Conservation (phyloP, 176 grass and related monocot species). For the Cenchrus purpureus region DNA sequence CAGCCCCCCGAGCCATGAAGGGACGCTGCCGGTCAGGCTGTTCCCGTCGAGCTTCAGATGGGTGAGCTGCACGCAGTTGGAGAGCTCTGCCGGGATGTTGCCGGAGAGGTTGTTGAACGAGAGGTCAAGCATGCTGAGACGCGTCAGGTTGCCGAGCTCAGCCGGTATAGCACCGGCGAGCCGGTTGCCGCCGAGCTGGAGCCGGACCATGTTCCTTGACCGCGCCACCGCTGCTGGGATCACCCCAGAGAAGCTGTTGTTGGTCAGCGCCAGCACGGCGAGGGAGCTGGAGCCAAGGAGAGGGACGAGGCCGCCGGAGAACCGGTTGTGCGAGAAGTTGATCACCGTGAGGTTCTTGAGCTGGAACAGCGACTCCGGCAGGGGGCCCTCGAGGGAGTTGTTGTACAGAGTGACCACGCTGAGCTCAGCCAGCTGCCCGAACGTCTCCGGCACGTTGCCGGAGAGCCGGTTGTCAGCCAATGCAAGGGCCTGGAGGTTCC, state of each 20-base stretch:
- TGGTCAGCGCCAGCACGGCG: constrained; percentile 66
- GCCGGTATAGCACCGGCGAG: constrained; percentile 60
- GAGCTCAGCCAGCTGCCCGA: constrained; percentile 62
- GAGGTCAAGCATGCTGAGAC: constrained; percentile 72
- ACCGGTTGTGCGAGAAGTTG: constrained; percentile 85
- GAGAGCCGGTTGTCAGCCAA: constrained; percentile 84
- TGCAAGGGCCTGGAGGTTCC: constrained; percentile 69
- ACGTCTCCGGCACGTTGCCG: constrained; percentile 56
- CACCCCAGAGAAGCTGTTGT: constrained; percentile 78
- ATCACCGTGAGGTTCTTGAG: constrained; percentile 81
- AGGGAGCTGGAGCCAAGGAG: constrained; percentile 70
- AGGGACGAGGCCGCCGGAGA: constrained; percentile 68
- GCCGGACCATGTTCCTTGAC: constrained; percentile 59
- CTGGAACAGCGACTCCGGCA: constrained; percentile 62
- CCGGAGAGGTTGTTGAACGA: constrained; percentile 72
- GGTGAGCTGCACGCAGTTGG: constrained; percentile 55
- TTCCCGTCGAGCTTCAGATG: constrained; percentile 85
- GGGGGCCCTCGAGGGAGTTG: constrained; percentile 71
- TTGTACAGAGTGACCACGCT: constrained; percentile 91
- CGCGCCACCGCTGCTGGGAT: constrained; percentile 54
- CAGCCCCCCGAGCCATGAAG: constrained; percentile 69
- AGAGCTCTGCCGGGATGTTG: constrained; percentile 59
- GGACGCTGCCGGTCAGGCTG: constrained; percentile 57
- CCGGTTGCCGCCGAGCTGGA: constrained; percentile 68
- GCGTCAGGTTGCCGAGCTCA: constrained; percentile 56